Percentiles rank a stretch among this genome's conserved stretches.
phyloP scores from a whole-genome alignment of 2,329 filamentous ascomycete genomes.

The Cladosporium sp. region DNA sequence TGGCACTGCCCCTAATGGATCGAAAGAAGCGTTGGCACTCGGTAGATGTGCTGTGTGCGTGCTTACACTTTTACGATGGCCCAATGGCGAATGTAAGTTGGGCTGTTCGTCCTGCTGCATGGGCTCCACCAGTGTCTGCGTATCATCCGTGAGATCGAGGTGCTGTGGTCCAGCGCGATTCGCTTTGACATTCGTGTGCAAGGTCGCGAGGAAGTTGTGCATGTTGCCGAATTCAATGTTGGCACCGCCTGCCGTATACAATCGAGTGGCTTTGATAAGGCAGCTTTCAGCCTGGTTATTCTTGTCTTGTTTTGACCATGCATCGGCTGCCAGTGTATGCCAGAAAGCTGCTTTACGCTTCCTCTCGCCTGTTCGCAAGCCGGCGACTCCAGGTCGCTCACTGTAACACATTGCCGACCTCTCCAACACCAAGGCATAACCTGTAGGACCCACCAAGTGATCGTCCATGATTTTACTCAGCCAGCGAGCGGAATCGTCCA shows the following conservation, averaged over 20 bases:
- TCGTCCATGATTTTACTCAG: slow-evolving; percentile 74
- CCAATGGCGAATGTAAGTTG: slow-evolving; percentile 19
- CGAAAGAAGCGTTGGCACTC: slow-evolving; percentile 22
- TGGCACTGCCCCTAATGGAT: slow-evolving; percentile 30
- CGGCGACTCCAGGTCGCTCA: slow-evolving; percentile 64
- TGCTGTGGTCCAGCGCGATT: slow-evolving; percentile 31
- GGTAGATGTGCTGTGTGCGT: slow-evolving; percentile 21
- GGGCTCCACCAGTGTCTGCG: slow-evolving; percentile 25
- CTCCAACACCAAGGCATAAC: slow-evolving; percentile 80
- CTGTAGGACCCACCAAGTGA: slow-evolving; percentile 67
- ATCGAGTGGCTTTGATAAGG: slow-evolving; percentile 62
- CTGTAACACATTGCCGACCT: slow-evolving; percentile 80
- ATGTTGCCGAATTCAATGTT: slow-evolving; percentile 48
- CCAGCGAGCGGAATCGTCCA: slow-evolving; percentile 87
- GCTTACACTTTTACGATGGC: slow-evolving; percentile 43
- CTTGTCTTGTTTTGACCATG: slow-evolving; percentile 76
- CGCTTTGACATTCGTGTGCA: slow-evolving; percentile 59
- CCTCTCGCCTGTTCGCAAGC: slow-evolving; percentile 65
- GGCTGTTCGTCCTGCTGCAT: slow-evolving; percentile 34
- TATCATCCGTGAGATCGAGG: slow-evolving; percentile 40
- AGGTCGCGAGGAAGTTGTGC: slow-evolving; percentile 60
- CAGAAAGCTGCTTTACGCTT: slow-evolving; percentile 84
- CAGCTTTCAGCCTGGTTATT: slow-evolving; percentile 73
- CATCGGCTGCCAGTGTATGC: slow-evolving; percentile 76
- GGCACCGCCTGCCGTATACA: slow-evolving; percentile 41